Conservation (phyloP, 306 rosid species). For the Adenanthera pavonina region DNA sequence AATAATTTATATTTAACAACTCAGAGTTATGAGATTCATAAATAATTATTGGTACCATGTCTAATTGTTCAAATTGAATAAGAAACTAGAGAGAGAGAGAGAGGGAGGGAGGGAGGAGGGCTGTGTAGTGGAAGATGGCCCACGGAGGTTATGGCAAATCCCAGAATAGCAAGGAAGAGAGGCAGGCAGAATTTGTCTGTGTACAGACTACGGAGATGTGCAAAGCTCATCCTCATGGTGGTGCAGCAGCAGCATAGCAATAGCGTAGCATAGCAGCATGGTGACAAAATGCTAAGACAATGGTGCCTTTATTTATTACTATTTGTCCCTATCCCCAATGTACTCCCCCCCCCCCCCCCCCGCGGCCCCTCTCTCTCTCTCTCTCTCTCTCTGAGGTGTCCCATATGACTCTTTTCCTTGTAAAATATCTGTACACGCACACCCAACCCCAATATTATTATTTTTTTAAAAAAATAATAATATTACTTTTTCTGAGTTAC, state of each 20-base stretch:
- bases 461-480: not conserved
- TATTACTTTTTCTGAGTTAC: not conserved
- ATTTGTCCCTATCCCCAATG: conserved; percentile 45
- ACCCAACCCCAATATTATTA: too few species aligned
- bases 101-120: too few species aligned
- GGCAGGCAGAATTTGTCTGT: not conserved
- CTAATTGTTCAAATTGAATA: too few species aligned
- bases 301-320: conserved; percentile 43
- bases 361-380: not conserved
- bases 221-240: not conserved
- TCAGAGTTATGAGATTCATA: too few species aligned
- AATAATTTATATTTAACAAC: too few species aligned
- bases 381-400: conserved; percentile 38
- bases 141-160: too few species aligned
- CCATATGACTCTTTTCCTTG: conserved; percentile 7
- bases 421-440: too few species aligned
- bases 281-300: conserved; percentile 56
- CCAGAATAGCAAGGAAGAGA: too few species aligned
- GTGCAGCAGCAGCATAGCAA: too few species aligned
- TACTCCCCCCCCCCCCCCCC: not conserved
- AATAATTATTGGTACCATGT: too few species aligned
- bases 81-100: too few species aligned
- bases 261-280: conserved; percentile 27
- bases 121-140: too few species aligned
- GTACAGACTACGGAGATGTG: not conserved